These are phyloP conservation scores for Thecaphora frezii DNA, from an alignment of 1,284 basidiomycete genomes.

Conservation along the genomic window DNA sequence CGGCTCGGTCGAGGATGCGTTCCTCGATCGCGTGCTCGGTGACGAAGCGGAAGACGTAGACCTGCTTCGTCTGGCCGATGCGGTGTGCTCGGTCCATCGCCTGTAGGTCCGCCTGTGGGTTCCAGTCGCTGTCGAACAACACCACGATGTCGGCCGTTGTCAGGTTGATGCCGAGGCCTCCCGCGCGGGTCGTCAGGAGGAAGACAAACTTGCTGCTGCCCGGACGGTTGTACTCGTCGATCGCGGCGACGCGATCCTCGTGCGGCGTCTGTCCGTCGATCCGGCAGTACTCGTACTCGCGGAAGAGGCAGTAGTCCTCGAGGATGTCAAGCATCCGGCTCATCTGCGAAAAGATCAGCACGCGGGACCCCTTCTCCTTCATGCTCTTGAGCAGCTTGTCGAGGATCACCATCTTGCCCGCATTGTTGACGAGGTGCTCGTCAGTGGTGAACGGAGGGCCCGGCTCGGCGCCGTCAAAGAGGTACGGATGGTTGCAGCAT, in stretches of 20 bases:
- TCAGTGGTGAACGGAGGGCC: slow-evolving; percentile 98
- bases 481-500: slow-evolving; percentile 67
- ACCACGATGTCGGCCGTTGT: slow-evolving; percentile 94
- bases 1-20: slow-evolving; percentile 91
- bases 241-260: slow-evolving; percentile 90
- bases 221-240: slow-evolving; percentile 97
- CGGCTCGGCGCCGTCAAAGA: slow-evolving; percentile 69
- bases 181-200: slow-evolving; percentile 95
- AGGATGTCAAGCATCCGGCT: slow-evolving; percentile 91
- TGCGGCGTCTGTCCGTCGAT: slow-evolving; percentile 95
- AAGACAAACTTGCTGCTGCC: slow-evolving; percentile 96
- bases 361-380: slow-evolving; percentile 89
- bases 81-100: slow-evolving; percentile 99
- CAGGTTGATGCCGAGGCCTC: slow-evolving; percentile 95
- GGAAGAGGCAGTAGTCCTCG: slow-evolving; percentile 95
- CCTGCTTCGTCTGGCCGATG: slow-evolving; percentile 97
- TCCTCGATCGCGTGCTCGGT: slow-evolving; percentile 96
- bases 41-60: slow-evolving; percentile 96
- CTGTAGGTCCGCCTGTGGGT: slow-evolving; percentile 96
- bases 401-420: slow-evolving; percentile 95
- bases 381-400: slow-evolving; percentile 84
- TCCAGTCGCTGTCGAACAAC: slow-evolving; percentile 98
- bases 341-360: slow-evolving; percentile 98
- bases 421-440: slow-evolving; percentile 91
- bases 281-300: slow-evolving; percentile 82